A percentile compares a stretch with the other conserved stretches of the same genome.
phyloP scores from a whole-genome alignment of 2,329 filamentous ascomycete genomes.

The Fusarium decemcellulare region DNA sequence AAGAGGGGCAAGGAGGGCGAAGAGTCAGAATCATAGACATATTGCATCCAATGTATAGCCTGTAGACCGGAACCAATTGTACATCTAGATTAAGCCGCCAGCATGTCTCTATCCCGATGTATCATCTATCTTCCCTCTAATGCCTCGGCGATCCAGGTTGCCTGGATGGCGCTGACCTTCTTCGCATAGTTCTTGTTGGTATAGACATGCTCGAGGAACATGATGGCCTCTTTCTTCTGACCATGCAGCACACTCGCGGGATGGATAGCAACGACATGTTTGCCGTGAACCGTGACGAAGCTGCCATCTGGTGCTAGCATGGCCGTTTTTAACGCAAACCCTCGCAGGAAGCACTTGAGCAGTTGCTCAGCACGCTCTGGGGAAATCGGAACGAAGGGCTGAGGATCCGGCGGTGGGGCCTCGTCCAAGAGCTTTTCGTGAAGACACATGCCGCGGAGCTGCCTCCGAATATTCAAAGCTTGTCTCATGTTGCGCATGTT shows the following conservation, averaged over 20 bases:
- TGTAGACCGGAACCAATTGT: slow-evolving; percentile 33
- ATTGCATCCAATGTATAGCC: slow-evolving; percentile 12
- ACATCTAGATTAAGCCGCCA: slow-evolving; percentile 22
- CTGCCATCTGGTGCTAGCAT: slow-evolving; percentile 71
- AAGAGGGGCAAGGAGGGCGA: slow-evolving; percentile 50
- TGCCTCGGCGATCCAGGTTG: slow-evolving; percentile 70
- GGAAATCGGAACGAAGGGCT: slow-evolving; percentile 67
- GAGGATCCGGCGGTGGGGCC: slow-evolving; percentile 64
- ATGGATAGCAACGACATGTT: slow-evolving; percentile 73
- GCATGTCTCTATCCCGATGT: slow-evolving; percentile 8
- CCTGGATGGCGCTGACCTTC: slow-evolving; percentile 74
- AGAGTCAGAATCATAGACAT: slow-evolving; percentile 45
- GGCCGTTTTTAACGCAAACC: slow-evolving; percentile 73
- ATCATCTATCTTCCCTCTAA: slow-evolving; percentile 51
- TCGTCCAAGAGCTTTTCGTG: slow-evolving; percentile 65
- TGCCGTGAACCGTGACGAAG: slow-evolving; percentile 72
- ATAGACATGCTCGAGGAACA: slow-evolving; percentile 78
- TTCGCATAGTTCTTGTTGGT: slow-evolving; percentile 77
- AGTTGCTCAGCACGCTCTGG: slow-evolving; percentile 69
- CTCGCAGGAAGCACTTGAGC: slow-evolving; percentile 73
- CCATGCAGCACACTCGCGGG: slow-evolving; percentile 75
- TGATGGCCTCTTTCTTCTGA: slow-evolving; percentile 75
- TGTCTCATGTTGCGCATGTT: slow-evolving; percentile 74
- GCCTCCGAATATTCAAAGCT: slow-evolving; percentile 73
- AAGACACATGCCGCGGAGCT: slow-evolving; percentile 70